These are phyloP conservation scores for Kalmanozyma brasiliensis DNA, from an alignment of 1,284 basidiomycete species.

Conservation along the genomic window DNA sequence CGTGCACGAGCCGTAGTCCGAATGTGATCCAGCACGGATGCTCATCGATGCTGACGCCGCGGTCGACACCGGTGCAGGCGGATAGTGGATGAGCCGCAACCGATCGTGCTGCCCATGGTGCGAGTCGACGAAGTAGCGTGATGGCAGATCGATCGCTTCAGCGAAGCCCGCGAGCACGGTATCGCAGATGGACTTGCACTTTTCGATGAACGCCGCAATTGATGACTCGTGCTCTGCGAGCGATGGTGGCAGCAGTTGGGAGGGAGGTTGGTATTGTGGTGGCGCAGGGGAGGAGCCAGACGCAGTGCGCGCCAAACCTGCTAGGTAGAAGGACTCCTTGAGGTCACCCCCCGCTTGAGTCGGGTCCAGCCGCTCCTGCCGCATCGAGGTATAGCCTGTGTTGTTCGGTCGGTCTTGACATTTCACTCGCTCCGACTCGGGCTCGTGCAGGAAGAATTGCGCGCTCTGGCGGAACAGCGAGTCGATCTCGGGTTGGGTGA, in stretches of 20 bases:
- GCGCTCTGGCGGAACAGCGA: slow-evolving; percentile 38
- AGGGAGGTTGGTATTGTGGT: slow-evolving; percentile 21
- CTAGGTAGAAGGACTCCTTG: slow-evolving; percentile 61
- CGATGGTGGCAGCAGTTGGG: slow-evolving; percentile 38
- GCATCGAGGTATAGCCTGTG: slow-evolving; percentile 49
- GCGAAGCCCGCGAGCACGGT: slow-evolving; percentile 50
- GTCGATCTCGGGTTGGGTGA: slow-evolving; percentile 37
- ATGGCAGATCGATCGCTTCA: slow-evolving; percentile 36
- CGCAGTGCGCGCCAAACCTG: slow-evolving; percentile 18
- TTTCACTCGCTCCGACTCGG: slow-evolving; percentile 12
- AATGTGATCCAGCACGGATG: slow-evolving; percentile 57
- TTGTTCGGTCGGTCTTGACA: slow-evolving; percentile 37
- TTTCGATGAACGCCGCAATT: slow-evolving; percentile 39
- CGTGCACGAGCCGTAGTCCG: slow-evolving; percentile 84
- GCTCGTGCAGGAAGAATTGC: slow-evolving; percentile 38
- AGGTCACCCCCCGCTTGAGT: slow-evolving; percentile 47
- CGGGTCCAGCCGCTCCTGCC: slow-evolving; percentile 38
- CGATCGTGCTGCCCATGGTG: slow-evolving; percentile 54
- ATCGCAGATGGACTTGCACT: slow-evolving; percentile 45
- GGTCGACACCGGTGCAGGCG: slow-evolving; percentile 31
- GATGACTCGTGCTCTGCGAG: slow-evolving; percentile 16
- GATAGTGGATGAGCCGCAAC: slow-evolving; percentile 59
- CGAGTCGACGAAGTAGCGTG: slow-evolving; percentile 29
- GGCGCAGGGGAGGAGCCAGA: slow-evolving; percentile 2
- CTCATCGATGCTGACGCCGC: slow-evolving; percentile 3